Evolutionary conservation across 2,329 filamentous ascomycete genomes (phyloP).

Genomic region (Penicillium occitanis): DNA sequence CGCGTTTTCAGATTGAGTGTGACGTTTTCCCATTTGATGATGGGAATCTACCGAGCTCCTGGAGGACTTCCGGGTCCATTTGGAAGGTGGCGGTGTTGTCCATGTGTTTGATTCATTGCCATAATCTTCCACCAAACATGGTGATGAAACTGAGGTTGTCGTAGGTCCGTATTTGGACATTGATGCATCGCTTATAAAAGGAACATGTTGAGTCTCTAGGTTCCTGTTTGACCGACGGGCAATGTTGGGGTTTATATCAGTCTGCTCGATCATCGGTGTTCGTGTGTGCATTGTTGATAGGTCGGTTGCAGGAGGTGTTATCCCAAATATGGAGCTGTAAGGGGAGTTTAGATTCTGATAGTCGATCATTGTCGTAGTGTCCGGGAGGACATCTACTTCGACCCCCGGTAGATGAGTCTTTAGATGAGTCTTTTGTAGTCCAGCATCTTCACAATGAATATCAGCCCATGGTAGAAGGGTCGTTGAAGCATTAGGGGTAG

Average conservation of each 20-base stretch:
- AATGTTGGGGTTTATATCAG: not conserved
- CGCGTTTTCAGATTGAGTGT: no score
- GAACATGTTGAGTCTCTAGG: not conserved
- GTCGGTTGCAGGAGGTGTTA: not conserved
- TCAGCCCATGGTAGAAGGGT: not conserved
- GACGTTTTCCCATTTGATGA: not conserved
- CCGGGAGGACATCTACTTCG: not conserved
- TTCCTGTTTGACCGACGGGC: not conserved
- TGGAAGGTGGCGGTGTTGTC: not conserved
- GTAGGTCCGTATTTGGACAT: not conserved
- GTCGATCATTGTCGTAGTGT: not conserved
- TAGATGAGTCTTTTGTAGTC: not conserved
- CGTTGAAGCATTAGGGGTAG: not conserved
- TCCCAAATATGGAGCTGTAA: not conserved
- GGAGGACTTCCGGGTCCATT: not conserved
- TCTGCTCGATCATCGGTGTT: not conserved
- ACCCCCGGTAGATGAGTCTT: not conserved
- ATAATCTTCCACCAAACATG: not conserved
- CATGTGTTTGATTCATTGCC: not conserved
- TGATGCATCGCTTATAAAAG: not conserved
- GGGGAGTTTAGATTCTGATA: not conserved
- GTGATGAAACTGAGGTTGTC: not conserved
- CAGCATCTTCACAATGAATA: not conserved
- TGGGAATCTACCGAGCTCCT: not conserved
- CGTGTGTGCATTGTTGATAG: not conserved